Conservation (phyloP, 306 rosid species). For the Carpinus viminea region DNA sequence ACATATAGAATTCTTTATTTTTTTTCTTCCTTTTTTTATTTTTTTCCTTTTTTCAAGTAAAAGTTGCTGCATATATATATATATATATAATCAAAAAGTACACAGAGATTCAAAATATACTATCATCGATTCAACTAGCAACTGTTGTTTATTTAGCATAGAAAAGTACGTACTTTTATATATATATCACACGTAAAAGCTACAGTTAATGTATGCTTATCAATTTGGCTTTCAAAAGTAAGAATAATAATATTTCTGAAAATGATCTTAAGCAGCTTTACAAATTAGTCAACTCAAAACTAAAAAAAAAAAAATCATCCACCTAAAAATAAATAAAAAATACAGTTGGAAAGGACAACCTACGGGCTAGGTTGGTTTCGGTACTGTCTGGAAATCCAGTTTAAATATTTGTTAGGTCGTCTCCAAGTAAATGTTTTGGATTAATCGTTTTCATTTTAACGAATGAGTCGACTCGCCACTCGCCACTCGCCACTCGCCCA, state of each 20-base stretch:
- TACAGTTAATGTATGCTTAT: background rate
- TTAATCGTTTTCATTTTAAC: background rate
- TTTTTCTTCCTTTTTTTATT: background rate
- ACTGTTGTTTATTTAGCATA: background rate
- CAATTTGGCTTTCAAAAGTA: background rate
- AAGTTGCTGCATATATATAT: background rate
- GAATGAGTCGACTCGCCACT: slow-evolving; percentile 9
- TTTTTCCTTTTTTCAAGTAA: background rate
- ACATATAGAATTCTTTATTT: background rate
- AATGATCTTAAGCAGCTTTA: background rate
- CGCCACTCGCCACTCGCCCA: background rate
- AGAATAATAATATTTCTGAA: background rate
- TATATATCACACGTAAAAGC: background rate
- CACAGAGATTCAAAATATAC: background rate
- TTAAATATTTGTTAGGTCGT: too few species aligned
- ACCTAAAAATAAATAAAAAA: too few species aligned
- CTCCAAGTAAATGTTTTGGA: background rate
- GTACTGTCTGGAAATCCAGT: too few species aligned
- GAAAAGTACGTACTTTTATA: background rate
- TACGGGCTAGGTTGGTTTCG: too few species aligned
- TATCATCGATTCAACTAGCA: background rate
- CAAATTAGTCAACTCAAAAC: background rate
- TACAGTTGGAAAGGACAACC: too few species aligned
- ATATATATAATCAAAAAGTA: background rate
- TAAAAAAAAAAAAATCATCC: too few species aligned